Evolutionary conservation across 345 rosid genomes (phyloP), one percentile per base, ranked within the genome.

Genomic region (Eutrema heterophyllum): DNA sequence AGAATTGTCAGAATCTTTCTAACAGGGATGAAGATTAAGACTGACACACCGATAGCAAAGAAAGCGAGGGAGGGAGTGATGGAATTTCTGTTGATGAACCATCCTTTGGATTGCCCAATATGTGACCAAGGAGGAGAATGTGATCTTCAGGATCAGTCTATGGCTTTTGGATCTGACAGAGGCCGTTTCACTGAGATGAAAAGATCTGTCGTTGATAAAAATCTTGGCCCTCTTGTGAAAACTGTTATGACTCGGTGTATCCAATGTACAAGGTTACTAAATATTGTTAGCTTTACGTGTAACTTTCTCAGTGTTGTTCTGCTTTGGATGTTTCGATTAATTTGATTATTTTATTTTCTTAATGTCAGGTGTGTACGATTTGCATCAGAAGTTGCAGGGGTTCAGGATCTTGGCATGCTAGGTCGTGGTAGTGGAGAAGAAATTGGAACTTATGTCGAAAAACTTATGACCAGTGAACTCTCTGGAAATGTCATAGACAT

Each of bases 391-490:
- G 74, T 93, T 85, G 98, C 98, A 72, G 98, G 98, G 15, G 89
- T 86, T 75, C 84, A 93, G 81, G 98, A 93, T 84, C 98, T 93
- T 84, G 98, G 98, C 60, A 87, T 93, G 71, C 78, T 93, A 71
- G 98, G 98, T 35, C 98, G 98, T 78, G 98, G 98, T 41, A 93
- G 97, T 74, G 97, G 98, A 77, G 98, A 93, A 81, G 98, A 93
- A 83, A 93, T 93, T 64, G 98, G 98, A 61, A 93, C 98, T 65
- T 93, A 93, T 30, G 98, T 93, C 59, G 98, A 93, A 75, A 93
- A 85, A 72, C 97, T 93, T 72, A 93, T 93, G 98, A 88, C 96
- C 52, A 93, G 98, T 83, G 98, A 93, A 73, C 97, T 93, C 57
- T 91, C 97, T 70, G 98, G 98, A 84, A 93, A 91, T 62, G 94